These are phyloP conservation scores for Datisca glomerata DNA, from an alignment of 306 rosid species.

Conservation along the genomic window DNA sequence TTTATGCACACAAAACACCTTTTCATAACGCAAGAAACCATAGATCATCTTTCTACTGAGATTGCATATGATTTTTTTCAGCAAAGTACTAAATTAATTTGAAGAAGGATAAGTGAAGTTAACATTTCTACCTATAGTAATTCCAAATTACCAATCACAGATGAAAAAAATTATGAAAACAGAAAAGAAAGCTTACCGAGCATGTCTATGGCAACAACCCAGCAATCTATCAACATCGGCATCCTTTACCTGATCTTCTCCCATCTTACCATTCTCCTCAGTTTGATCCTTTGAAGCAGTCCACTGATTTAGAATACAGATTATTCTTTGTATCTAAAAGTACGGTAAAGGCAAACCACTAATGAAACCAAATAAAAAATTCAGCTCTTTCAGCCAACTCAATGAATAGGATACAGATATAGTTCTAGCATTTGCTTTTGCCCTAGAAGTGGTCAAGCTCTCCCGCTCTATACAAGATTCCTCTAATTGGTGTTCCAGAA, in stretches of 20 bases:
- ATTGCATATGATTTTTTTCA: too few relatives aligned
- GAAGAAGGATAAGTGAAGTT: too few relatives aligned
- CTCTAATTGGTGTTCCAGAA: conserved; percentile 38
- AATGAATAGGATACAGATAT: conserved; percentile 66
- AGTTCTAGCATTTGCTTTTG: conserved; percentile 36
- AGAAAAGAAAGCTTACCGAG: conserved; percentile 41
- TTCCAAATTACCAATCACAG: too few relatives aligned
- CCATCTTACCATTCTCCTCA: conserved; percentile 15
- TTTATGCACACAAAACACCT: too few relatives aligned
- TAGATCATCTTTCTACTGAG: too few relatives aligned
- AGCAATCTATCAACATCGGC: conserved; percentile 36
- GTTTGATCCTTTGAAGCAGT: conserved; percentile 29
- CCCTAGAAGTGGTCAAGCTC: conserved; percentile 15
- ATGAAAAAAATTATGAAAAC: too few relatives aligned
- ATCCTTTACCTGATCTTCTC: conserved; percentile 17
- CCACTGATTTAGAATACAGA: conserved; percentile 59
- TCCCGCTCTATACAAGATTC: conserved; percentile 22
- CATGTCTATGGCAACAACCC: conserved; percentile 48
- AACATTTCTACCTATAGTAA: too few relatives aligned
- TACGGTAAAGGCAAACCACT: conserved; percentile 35
- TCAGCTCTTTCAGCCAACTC: not conserved
- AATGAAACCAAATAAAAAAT: conserved; percentile 1
- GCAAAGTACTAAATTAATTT: too few relatives aligned
- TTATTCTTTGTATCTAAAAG: conserved; percentile 51
- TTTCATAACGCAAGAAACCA: too few relatives aligned